Evolutionary conservation across 768 basidiomycete genomes (phyloP).

Genomic region (Mycena chlorophos): DNA sequence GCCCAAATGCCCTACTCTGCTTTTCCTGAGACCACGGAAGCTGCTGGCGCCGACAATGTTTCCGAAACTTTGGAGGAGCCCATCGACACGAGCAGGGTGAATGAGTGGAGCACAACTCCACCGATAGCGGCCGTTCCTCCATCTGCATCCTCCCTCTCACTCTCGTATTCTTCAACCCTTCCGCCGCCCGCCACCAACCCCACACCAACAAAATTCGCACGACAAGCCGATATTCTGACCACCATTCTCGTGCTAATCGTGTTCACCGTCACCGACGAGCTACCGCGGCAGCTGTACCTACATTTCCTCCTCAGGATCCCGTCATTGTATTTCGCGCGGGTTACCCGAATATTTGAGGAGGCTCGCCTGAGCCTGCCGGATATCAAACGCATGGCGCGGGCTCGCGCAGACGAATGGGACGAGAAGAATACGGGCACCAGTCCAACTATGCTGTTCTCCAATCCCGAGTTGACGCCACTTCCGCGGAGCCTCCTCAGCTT

Average conservation of each 20-base stretch:
- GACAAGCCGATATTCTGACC: not conserved
- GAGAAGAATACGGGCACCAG: not conserved
- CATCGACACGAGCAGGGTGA: too few species aligned
- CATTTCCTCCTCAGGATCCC: conserved; percentile 58
- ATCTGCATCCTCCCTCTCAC: not conserved
- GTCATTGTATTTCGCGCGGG: conserved; percentile 66
- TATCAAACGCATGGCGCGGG: conserved; percentile 45
- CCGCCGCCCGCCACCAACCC: not conserved
- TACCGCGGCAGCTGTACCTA: conserved; percentile 36
- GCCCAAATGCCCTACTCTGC: too few species aligned
- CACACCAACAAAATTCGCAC: not conserved
- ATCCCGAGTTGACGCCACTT: conserved; percentile 10
- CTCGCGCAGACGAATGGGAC: conserved; percentile 25
- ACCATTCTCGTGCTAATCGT: not conserved
- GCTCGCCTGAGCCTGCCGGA: conserved; percentile 64
- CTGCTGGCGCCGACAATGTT: too few species aligned
- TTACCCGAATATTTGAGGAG: conserved; percentile 66
- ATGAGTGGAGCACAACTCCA: not conserved
- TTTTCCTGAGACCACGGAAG: too few species aligned
- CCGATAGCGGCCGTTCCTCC: not conserved
- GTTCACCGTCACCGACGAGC: not conserved
- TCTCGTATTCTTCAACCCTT: not conserved
- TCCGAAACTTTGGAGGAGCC: too few species aligned
- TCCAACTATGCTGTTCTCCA: not conserved
- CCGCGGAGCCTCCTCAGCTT: conserved; percentile 48